Conservation (phyloP, 2,329 filamentous ascomycete species). For the Clonostachys rosea region DNA sequence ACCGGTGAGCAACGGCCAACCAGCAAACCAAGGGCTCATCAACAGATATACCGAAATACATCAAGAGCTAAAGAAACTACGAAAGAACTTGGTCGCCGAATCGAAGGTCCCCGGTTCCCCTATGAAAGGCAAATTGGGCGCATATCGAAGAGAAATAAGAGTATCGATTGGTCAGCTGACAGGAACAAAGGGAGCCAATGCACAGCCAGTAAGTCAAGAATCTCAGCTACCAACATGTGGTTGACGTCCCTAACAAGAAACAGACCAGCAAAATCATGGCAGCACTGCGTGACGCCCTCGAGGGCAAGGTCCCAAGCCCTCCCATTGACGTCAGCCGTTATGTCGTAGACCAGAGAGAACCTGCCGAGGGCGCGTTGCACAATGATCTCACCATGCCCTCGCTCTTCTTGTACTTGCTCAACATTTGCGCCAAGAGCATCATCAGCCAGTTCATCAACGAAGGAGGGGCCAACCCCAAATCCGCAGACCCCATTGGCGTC, state of each 20-base stretch:
- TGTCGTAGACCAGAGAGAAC: slow-evolving; percentile 35
- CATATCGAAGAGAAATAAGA: slow-evolving; percentile 67
- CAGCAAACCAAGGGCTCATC: no score
- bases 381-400: slow-evolving; percentile 55
- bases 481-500: slow-evolving; percentile 76
- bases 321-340: slow-evolving; percentile 51
- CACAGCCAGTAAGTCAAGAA: slow-evolving; percentile 23
- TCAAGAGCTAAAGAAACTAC: slow-evolving; percentile 59
- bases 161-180: slow-evolving; percentile 72
- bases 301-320: slow-evolving; percentile 44
- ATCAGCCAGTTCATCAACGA: slow-evolving; percentile 67
- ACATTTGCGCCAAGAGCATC: slow-evolving; percentile 69
- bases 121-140: slow-evolving; percentile 63
- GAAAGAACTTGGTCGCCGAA: slow-evolving; percentile 58
- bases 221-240: not conserved
- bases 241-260: slow-evolving; percentile 8
- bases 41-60: slow-evolving; percentile 54
- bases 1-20: no score
- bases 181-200: slow-evolving; percentile 58
- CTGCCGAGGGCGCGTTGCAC: slow-evolving; percentile 41
- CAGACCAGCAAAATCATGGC: slow-evolving; percentile 28
- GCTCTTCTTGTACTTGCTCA: slow-evolving; percentile 70
- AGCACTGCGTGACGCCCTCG: slow-evolving; percentile 47
- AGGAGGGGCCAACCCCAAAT: slow-evolving; percentile 56
- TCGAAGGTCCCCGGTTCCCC: slow-evolving; percentile 36